Evolutionary conservation across 2,329 filamentous ascomycete species (phyloP).

Genomic region (Anisogramma anomala): DNA sequence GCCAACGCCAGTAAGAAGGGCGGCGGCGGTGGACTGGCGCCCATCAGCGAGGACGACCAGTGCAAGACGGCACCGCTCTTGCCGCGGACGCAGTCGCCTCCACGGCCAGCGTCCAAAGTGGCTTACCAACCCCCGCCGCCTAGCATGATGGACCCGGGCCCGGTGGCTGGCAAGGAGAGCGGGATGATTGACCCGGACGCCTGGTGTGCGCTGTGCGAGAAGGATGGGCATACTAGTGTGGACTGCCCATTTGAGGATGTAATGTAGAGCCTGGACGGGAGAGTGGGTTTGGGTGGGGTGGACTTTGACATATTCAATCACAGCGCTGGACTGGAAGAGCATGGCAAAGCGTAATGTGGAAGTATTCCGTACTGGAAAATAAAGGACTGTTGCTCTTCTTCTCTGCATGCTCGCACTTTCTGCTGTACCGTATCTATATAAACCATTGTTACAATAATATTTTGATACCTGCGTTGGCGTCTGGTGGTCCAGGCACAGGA

Average conservation of each 20-base stretch:
- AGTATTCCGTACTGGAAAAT: background rate
- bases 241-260: conserved; percentile 87
- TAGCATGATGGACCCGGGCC: conserved; percentile 53
- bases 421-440: too few species aligned
- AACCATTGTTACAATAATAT: too few species aligned
- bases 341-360: background rate
- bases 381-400: background rate
- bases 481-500: too few species aligned
- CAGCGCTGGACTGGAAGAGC: too few species aligned
- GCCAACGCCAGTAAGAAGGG: conserved; percentile 21
- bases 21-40: background rate
- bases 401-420: background rate
- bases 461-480: too few species aligned
- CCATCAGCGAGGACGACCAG: conserved; percentile 26
- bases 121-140: conserved; percentile 39
- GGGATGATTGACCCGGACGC: conserved; percentile 72
- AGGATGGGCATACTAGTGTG: conserved; percentile 91
- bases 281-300: too few species aligned
- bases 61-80: conserved; percentile 45
- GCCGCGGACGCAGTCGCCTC: conserved; percentile 27
- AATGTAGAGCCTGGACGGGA: conserved; percentile 32
- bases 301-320: too few species aligned
- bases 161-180: conserved; percentile 67
- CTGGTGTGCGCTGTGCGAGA: conserved; percentile 95
- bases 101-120: conserved; percentile 15